phyloP scores from a whole-genome alignment of 1,284 basidiomycete genomes.

The Ceratobasidium sp. region DNA sequence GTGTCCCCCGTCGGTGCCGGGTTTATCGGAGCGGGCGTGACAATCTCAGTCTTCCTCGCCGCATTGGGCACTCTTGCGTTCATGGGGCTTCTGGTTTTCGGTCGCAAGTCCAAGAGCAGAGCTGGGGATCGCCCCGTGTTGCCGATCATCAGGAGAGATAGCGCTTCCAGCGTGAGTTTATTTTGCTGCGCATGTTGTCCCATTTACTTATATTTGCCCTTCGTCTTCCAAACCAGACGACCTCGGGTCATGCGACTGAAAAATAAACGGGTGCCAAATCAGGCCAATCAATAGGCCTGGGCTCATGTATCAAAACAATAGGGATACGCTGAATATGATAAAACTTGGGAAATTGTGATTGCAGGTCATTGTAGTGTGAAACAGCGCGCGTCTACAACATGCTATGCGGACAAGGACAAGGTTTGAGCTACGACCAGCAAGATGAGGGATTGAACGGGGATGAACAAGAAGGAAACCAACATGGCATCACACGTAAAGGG shows the following conservation, averaged over 20 bases:
- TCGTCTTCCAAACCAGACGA: neutral
- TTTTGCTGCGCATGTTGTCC: neutral
- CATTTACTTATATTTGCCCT: neutral
- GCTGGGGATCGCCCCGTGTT: constrained; percentile 6
- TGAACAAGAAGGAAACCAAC: neutral
- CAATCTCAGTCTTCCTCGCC: constrained; percentile 36
- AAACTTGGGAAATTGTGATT: too few species aligned
- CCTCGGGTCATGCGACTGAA: neutral
- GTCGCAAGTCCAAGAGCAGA: constrained; percentile 16
- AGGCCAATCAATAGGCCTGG: too few species aligned
- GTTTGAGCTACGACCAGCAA: neutral
- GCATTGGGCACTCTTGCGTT: constrained; percentile 15
- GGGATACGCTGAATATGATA: too few species aligned
- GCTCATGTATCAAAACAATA: too few species aligned
- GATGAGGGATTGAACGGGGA: neutral
- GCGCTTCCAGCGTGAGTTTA: constrained; percentile 32
- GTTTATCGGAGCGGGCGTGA: constrained; percentile 40
- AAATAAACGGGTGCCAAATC: too few species aligned
- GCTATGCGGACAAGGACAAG: too few species aligned
- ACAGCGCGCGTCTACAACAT: too few species aligned
- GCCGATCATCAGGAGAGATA: constrained; percentile 25
- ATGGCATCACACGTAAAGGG: neutral
- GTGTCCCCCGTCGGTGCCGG: constrained; percentile 38
- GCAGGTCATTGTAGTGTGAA: too few species aligned
- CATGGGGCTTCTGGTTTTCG: constrained; percentile 26